Evolutionary conservation across 805 yeast genomes (phyloP).

Genomic region (Candida coleopterorum): DNA sequence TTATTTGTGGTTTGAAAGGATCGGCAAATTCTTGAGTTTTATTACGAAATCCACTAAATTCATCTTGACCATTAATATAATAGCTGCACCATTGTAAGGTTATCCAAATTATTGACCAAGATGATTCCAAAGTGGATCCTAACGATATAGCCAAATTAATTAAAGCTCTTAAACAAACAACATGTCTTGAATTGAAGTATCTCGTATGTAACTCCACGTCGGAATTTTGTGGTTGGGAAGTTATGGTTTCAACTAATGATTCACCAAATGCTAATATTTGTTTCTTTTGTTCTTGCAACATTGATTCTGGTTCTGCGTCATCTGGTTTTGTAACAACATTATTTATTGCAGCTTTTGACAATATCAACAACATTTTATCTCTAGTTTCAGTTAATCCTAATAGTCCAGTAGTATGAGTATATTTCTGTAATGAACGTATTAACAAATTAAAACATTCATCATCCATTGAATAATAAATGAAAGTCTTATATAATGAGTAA

Average conservation of each 20-base stretch:
- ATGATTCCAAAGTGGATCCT: slow-evolving; percentile 64
- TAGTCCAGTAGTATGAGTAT: slow-evolving; percentile 79
- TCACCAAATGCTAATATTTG: slow-evolving; percentile 44
- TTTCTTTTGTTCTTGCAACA: slow-evolving; percentile 23
- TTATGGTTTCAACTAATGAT: slow-evolving; percentile 47
- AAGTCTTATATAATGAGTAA: slow-evolving; percentile 26
- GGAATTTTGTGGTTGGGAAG: slow-evolving; percentile 27
- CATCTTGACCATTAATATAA: slow-evolving; percentile 55
- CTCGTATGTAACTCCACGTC: slow-evolving; percentile 9
- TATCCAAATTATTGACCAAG: slow-evolving; percentile 60
- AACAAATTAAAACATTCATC: slow-evolving; percentile 61
- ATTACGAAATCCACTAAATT: slow-evolving; percentile 29
- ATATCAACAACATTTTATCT: slow-evolving; percentile 39
- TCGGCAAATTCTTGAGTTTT: slow-evolving; percentile 18
- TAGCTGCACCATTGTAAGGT: slow-evolving; percentile 79
- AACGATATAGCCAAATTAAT: slow-evolving; percentile 72
- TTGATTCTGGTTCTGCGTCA: slow-evolving; percentile 1
- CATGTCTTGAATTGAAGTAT: slow-evolving; percentile 58
- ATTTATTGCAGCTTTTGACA: slow-evolving; percentile 22
- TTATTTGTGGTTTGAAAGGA: slow-evolving; percentile 27
- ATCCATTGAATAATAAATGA: slow-evolving; percentile 65
- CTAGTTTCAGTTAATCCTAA: slow-evolving; percentile 54
- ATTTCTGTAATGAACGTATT: slow-evolving; percentile 71
- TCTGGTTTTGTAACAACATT: slow-evolving; percentile 1
- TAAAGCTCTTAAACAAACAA: slow-evolving; percentile 73